Conservation (phyloP, 257 asterid genomes). For the Cynanchum wilfordii region DNA sequence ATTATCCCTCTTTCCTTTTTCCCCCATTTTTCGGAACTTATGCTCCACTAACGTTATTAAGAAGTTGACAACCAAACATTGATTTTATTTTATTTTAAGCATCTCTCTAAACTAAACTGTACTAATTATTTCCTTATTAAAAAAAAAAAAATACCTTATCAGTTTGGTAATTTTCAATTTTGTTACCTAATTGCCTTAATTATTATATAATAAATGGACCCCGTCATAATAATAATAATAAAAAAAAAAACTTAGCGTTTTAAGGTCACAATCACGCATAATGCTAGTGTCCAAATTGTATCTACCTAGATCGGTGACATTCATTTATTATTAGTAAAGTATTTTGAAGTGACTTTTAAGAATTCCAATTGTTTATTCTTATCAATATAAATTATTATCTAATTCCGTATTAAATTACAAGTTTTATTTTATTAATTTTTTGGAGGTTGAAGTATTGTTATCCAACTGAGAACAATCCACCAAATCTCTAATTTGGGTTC, state of each 20-base stretch:
- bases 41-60: not conserved
- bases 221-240: not conserved
- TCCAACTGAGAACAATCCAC: slow-evolving; percentile 5
- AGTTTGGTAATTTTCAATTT: not conserved
- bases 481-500: not conserved
- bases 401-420: not conserved
- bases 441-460: slow-evolving; percentile 13
- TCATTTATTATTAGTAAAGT: not conserved
- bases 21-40: not conserved
- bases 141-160: too few relatives aligned
- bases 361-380: not conserved
- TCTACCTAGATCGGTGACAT: not conserved
- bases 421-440: not conserved
- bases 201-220: not conserved
- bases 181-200: not conserved
- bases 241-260: not conserved
- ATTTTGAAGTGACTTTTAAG: not conserved
- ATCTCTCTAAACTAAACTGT: not conserved
- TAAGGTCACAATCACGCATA: not conserved
- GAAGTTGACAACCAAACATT: not conserved
- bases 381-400: too few relatives aligned
- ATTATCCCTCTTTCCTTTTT: too few relatives aligned
- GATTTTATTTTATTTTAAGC: too few relatives aligned
- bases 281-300: not conserved
- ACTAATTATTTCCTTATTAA: too few relatives aligned